Percentiles rank a stretch among this genome's conserved stretches.
Conservation (phyloP, 2,329 filamentous ascomycete species). For the Nannizziopsis arthrosporioides region DNA sequence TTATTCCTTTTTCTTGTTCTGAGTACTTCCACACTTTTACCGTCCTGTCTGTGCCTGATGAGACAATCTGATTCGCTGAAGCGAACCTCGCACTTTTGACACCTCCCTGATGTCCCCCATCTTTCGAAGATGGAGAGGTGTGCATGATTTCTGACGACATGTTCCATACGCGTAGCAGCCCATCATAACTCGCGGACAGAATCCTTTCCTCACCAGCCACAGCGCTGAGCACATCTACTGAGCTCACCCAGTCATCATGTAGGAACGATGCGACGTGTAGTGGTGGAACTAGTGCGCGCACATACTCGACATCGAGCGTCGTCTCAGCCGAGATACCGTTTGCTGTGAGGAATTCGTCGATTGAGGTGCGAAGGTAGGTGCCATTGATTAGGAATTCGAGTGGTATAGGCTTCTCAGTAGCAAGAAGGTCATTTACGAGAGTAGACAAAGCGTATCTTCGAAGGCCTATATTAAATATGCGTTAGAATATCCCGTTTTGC, state of each 20-base stretch:
- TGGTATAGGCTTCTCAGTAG: constrained; percentile 41
- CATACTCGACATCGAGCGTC: constrained; percentile 80
- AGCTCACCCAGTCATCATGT: constrained; percentile 94
- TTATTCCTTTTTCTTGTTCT: constrained; percentile 54
- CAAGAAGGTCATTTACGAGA: constrained; percentile 50
- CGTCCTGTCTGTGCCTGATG: constrained; percentile 71
- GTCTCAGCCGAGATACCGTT: constrained; percentile 84
- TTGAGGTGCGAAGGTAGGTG: constrained; percentile 73
- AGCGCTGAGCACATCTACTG: constrained; percentile 66
- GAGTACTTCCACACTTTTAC: constrained; percentile 83
- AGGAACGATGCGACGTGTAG: constrained; percentile 84
- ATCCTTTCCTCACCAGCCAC: constrained; percentile 60
- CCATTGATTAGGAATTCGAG: constrained; percentile 94
- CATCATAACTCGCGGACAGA: constrained; percentile 89
- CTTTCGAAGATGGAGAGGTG: constrained; percentile 54
- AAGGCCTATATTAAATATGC: constrained; percentile 32
- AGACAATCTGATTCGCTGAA: constrained; percentile 64
- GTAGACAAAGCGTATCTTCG: constrained; percentile 50
- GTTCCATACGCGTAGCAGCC: constrained; percentile 78
- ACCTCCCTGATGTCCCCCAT: constrained; percentile 63
- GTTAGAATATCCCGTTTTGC: not conserved
- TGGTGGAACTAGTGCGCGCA: constrained; percentile 80
- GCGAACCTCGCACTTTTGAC: constrained; percentile 78
- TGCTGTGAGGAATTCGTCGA: constrained; percentile 78
- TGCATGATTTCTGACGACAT: constrained; percentile 74